Evolutionary conservation across 495 filamentous ascomycete genomes (phyloP), one percentile per base, ranked within the genome.

Genomic region (Pyrenula massariospora): DNA sequence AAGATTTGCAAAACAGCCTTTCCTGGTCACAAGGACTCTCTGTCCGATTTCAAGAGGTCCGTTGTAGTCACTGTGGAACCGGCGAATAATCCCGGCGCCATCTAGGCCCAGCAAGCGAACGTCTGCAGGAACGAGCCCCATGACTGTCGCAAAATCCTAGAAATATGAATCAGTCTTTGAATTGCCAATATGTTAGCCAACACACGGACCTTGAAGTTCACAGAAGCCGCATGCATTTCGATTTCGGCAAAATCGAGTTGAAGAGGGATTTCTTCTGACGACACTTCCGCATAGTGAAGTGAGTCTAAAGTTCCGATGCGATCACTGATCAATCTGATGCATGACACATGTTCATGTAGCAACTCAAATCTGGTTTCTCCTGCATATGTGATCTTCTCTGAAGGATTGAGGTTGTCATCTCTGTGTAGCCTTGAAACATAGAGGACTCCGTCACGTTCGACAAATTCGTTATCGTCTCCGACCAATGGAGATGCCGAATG

Each of bases 21-120:
- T 62, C 22, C 62, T 57, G 12, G 66, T 53, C 53, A 71, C 54
- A 1, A 57, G 59, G 12, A 75, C 74, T 5, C 75, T 65, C 21
- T 77, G 61, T 1, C 75, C 75, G 10, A 63, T 54, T 15, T 42
- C 8, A n/a, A n/a, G n/a, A n/a, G n/a, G n/a, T n/a, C n/a, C n/a
- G 31, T 70, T 56, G 12, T 64, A 59, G 5, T 51, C 21, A 25
- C 56, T 61, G 0, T 58, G 62, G 8, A 70, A 57, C n/a, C 59
- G 47, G n/a, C 61, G 62, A 42, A 77, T 59, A 23, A 71, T 48
- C 12, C 73, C 73, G 19, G 62, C 59, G 20, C 68, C 64, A 56
- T 74, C 68, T 48, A 63, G 59, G 1, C 74, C 73, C 8, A 75
- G 60, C 1, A 59, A 22, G 24, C 56, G 25, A 57, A 68, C 60